These are phyloP conservation scores for Nothomitra cinnamomea DNA, from an alignment of 2,329 filamentous ascomycete genomes.

Conservation along the genomic window DNA sequence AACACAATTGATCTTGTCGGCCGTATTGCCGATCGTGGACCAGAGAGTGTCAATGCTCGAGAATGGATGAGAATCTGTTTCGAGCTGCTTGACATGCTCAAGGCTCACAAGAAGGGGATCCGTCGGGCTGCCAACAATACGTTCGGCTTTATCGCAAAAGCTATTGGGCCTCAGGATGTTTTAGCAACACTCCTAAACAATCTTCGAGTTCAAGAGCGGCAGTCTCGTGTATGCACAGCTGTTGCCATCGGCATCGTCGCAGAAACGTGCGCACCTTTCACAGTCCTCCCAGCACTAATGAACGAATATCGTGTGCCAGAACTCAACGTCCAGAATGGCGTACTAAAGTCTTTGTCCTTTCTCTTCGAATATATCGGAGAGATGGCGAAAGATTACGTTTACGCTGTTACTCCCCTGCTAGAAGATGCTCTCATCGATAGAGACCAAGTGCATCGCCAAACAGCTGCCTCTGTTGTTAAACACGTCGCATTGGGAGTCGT, in stretches of 20 bases:
- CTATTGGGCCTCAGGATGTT: constrained; percentile 94
- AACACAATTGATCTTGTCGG: constrained; percentile 97
- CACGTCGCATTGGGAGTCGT: constrained; percentile 96
- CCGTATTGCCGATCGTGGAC: constrained; percentile 91
- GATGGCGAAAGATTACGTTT: constrained; percentile 99
- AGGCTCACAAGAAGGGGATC: constrained; percentile 98
- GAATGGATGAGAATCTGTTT: constrained; percentile 99
- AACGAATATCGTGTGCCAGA: constrained; percentile 98
- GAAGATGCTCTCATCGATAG: constrained; percentile 96
- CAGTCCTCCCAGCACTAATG: constrained; percentile 95
- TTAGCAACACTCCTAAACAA: constrained; percentile 93
- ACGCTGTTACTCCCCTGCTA: constrained; percentile 85
- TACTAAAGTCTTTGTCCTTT: constrained; percentile 92
- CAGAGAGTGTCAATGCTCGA: constrained; percentile 87
- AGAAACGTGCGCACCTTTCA: constrained; percentile 96
- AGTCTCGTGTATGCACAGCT: constrained; percentile 94
- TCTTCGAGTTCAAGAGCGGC: constrained; percentile 87
- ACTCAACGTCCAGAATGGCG: constrained; percentile 96
- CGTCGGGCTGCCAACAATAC: constrained; percentile 97
- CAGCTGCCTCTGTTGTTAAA: constrained; percentile 90
- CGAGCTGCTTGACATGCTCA: constrained; percentile 96
- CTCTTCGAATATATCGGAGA: constrained; percentile 98
- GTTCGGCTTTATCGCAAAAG: constrained; percentile 98
- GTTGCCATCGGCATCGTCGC: constrained; percentile 97
- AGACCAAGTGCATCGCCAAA: constrained; percentile 95